A percentile compares a stretch with the other conserved stretches of the same genome.
Evolutionary conservation across 2,329 filamentous ascomycete species (phyloP).

Genomic region (Fusarium virguliforme): DNA sequence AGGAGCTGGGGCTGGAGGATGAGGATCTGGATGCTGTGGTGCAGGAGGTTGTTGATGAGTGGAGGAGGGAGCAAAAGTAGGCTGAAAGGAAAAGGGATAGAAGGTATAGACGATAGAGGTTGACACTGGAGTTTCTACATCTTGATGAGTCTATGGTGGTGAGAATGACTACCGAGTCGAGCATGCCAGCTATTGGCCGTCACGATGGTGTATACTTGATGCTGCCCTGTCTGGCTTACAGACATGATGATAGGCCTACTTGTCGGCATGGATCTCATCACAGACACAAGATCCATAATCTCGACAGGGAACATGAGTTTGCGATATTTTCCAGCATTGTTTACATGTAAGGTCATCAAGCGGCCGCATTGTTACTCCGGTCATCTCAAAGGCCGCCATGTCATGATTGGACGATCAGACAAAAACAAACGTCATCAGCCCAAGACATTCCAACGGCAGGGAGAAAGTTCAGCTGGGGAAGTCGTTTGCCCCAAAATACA

Average conservation of each 20-base stretch:
- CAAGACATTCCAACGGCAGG: conserved; percentile 2
- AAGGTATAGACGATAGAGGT: conserved; percentile 3
- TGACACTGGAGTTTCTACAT: neutral
- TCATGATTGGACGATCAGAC: neutral
- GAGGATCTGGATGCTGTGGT: conserved; percentile 64
- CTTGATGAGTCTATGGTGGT: neutral
- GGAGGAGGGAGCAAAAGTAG: conserved; percentile 33
- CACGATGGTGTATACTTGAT: neutral
- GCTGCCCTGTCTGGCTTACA: neutral
- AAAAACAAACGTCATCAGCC: conserved; percentile 3
- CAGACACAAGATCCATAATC: neutral
- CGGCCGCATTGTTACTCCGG: conserved; percentile 5
- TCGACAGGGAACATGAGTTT: neutral
- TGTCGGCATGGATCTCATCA: neutral
- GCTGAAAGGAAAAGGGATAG: neutral
- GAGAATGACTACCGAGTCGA: neutral
- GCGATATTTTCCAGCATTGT: conserved; percentile 1
- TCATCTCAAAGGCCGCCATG: neutral
- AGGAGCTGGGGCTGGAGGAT: conserved; percentile 62
- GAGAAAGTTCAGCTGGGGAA: neutral
- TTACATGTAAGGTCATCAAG: conserved; percentile 1
- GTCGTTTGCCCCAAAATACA: neutral
- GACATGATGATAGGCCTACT: neutral
- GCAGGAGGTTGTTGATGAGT: conserved; percentile 52
- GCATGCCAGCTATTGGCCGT: neutral